Evolutionary conservation across 305 asterid genomes (phyloP).

Genomic region (Petunia hybrid): DNA sequence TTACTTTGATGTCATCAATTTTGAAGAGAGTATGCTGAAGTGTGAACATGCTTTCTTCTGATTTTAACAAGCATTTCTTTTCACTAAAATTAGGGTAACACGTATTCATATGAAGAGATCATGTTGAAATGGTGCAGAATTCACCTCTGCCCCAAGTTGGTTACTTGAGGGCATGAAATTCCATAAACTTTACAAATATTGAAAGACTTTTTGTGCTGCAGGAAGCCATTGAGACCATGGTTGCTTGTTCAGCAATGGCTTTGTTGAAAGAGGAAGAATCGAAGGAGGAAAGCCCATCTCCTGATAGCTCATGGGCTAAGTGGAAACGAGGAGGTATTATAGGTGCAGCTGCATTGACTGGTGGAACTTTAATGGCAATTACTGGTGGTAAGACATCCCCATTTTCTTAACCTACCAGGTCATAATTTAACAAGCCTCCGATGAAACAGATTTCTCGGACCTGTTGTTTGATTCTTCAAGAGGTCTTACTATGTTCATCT

Average conservation of each 20-base stretch:
- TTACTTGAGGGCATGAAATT: slow-evolving; percentile 20
- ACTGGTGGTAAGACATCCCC: slow-evolving; percentile 69
- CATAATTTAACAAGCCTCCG: slow-evolving; percentile 10
- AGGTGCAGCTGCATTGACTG: slow-evolving; percentile 97
- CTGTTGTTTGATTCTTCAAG: slow-evolving; percentile 38
- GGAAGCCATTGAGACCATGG: slow-evolving; percentile 92
- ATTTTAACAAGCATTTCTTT: slow-evolving; percentile 20
- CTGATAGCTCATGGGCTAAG: slow-evolving; percentile 72
- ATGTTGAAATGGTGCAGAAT: slow-evolving; percentile 24
- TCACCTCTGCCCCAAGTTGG: not conserved
- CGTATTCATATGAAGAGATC: slow-evolving; percentile 17
- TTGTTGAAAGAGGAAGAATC: slow-evolving; percentile 73
- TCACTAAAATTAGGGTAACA: slow-evolving; percentile 11
- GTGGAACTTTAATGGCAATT: slow-evolving; percentile 95
- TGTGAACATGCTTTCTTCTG: slow-evolving; percentile 13
- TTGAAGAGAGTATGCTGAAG: not conserved
- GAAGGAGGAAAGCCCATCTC: slow-evolving; percentile 54
- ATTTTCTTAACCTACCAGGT: slow-evolving; percentile 35
- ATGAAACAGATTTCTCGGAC: slow-evolving; percentile 1
- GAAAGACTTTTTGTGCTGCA: slow-evolving; percentile 38
- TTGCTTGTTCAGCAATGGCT: slow-evolving; percentile 95
- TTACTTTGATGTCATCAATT: slow-evolving; percentile 8
- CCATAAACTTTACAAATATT: not conserved
- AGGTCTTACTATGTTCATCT: slow-evolving; percentile 65
- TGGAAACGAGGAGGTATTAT: slow-evolving; percentile 97